Conservation (phyloP, 164 flowering plant genomes). For the Akebia trifoliata region DNA sequence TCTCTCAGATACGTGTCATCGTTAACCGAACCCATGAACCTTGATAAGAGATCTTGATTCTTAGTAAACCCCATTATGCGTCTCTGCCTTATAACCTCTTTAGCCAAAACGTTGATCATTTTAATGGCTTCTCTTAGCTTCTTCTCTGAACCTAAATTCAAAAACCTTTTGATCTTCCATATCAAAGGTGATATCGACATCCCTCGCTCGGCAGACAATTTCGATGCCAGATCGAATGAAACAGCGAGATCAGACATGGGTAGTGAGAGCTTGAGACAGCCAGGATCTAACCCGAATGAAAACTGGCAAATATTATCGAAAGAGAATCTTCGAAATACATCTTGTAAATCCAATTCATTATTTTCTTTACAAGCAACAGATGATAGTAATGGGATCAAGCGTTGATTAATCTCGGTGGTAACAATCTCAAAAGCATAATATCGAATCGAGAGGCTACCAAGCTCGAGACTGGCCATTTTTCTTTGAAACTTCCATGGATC, state of each 20-base stretch:
- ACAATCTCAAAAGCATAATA: slow-evolving; percentile 31
- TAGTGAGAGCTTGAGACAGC: slow-evolving; percentile 33
- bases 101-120: slow-evolving; percentile 31
- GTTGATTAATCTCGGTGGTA: slow-evolving; percentile 11
- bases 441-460: slow-evolving; percentile 43
- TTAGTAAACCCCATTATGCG: slow-evolving; percentile 20
- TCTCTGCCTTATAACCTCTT: slow-evolving; percentile 34
- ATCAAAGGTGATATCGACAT: slow-evolving; percentile 28
- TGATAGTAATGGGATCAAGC: slow-evolving; percentile 31
- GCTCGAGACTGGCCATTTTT: slow-evolving; percentile 58
- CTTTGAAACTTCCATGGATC: slow-evolving; percentile 63
- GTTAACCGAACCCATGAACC: slow-evolving; percentile 40
- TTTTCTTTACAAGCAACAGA: slow-evolving; percentile 12
- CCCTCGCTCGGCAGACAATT: slow-evolving; percentile 47
- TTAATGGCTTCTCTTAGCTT: slow-evolving; percentile 39
- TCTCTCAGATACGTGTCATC: slow-evolving; percentile 49
- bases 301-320: slow-evolving; percentile 57
- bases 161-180: slow-evolving; percentile 49
- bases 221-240: slow-evolving; percentile 58
- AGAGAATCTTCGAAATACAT: slow-evolving; percentile 50
- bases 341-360: slow-evolving; percentile 44
- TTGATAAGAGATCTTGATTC: slow-evolving; percentile 42
- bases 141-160: slow-evolving; percentile 48
- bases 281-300: slow-evolving; percentile 65
- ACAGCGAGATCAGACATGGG: slow-evolving; percentile 40